Percentiles rank a stretch among this genome's conserved stretches.
Conservation (phyloP, 2,329 filamentous ascomycete genomes). For the Monilinia laxa region DNA sequence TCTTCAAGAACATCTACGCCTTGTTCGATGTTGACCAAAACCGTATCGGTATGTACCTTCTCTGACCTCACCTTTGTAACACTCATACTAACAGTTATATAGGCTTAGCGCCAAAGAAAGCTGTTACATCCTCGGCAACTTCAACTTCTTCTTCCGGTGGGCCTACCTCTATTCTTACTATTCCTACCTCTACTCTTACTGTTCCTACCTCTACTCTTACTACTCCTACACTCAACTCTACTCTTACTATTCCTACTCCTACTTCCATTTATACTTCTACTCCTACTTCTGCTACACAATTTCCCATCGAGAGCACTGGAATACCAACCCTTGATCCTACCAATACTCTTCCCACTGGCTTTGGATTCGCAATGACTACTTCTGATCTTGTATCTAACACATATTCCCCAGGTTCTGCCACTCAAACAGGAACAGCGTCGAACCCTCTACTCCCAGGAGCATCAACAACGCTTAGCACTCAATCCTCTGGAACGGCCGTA, state of each 20-base stretch:
- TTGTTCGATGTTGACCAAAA: constrained; percentile 75
- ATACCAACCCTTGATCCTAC: not conserved
- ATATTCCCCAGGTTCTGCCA: constrained; percentile 3
- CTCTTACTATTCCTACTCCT: not conserved
- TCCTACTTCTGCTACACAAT: not conserved
- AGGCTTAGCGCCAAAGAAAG: constrained; percentile 23
- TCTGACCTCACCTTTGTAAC: not conserved
- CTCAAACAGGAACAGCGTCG: constrained; percentile 6
- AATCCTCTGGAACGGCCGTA: constrained; percentile 15
- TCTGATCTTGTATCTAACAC: constrained; percentile 7
- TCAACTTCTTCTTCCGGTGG: constrained; percentile 25
- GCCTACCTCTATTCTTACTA: constrained; percentile 18
- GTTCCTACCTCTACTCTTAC: not conserved
- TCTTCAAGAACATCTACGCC: constrained; percentile 85
- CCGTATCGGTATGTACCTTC: constrained; percentile 55
- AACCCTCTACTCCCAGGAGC: not conserved
- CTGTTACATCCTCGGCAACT: not conserved
- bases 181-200: constrained; percentile 12
- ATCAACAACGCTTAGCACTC: constrained; percentile 1
- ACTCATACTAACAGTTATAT: not conserved
- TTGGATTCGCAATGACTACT: constrained; percentile 12
- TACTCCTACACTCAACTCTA: constrained; percentile 22
- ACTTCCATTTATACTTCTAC: constrained; percentile 11
- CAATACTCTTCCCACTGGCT: not conserved
- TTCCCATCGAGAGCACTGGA: constrained; percentile 2